Base-by-base conservation (phyloP, 306 rosid genomes). In the Oemleria cerasiformis region DNA sequence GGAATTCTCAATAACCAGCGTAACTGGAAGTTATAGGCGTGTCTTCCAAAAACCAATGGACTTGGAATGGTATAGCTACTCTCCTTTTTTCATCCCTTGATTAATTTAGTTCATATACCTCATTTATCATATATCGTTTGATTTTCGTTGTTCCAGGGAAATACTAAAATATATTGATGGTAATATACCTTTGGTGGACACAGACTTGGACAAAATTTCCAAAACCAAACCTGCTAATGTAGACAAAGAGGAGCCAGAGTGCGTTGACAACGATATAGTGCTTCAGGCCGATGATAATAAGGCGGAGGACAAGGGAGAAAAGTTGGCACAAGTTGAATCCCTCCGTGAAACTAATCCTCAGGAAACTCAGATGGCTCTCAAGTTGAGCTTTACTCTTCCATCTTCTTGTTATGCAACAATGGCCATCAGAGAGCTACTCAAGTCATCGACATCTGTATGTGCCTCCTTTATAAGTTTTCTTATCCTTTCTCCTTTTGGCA, bases 351-450 rank as follows among this genome's bases (percentile, higher is more conserved):
- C 86, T 76, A 72, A 57, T 74, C 75, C 84, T 48, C 89, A 84
- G 77, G 87, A 84, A 63, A 65, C 91, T 45, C 95, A 91, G 40
- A 75, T 54, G 70, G 99, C 97, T 80, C 90, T 94, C 68, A 89
- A 91, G 82, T 72, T 94, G 78, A 87, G 85, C 79, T 88, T 94
- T 65, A 94, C 91, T 62, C 96, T 94, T 70, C 96, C 99, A 20
- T 49, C 99, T 56, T 94, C 99, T 7, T 89, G 95, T 80, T 94
- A 94, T 72, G 99, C 99, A 48, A 94, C 99, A 30, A 89, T 91
- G 96, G 97, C 97, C 65, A 86, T 91, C 87, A 85, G 97, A 84
- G 97, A 94, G 89, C 89, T 94, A 76, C 84, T 94, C 72, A 94
- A 94, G 88, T 89, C 96, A 30, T 91, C 97, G 62, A 91, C 99